These are phyloP conservation scores for Zizania palustris DNA, from an alignment of 202 grass and related monocot genomes.

Conservation along the genomic window DNA sequence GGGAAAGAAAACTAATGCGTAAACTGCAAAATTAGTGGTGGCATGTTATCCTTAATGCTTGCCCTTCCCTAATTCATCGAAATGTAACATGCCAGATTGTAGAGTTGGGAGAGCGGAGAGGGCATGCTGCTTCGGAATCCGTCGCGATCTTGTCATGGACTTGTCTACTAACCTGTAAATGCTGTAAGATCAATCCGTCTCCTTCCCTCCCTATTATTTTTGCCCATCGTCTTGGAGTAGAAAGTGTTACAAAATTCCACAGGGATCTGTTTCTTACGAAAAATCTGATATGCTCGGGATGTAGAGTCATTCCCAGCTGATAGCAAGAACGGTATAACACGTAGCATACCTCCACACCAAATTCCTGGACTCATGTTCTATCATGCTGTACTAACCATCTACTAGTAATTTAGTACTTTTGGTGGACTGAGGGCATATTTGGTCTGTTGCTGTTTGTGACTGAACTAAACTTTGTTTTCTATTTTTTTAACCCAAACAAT, in stretches of 20 bases:
- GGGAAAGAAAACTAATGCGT: background rate
- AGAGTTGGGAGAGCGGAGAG: conserved; percentile 37
- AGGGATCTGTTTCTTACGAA: background rate
- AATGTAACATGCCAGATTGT: conserved; percentile 58
- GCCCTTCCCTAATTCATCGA: conserved; percentile 25
- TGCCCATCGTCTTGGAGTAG: background rate
- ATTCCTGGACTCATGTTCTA: background rate
- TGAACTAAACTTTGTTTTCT: too few species aligned
- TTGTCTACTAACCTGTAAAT: conserved; percentile 28
- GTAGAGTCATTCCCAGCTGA: background rate
- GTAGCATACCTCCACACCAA: background rate
- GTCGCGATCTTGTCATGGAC: conserved; percentile 21
- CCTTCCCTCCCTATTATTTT: background rate
- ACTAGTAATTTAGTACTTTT: background rate
- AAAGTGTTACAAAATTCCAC: background rate
- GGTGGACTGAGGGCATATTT: background rate
- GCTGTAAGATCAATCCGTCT: conserved; percentile 35
- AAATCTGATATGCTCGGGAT: background rate
- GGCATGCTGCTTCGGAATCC: conserved; percentile 27
- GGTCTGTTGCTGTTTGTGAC: too few species aligned
- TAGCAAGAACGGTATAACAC: background rate
- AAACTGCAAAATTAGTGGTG: background rate
- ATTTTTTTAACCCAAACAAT: too few species aligned
- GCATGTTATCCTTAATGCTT: background rate
- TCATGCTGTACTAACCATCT: background rate